phyloP scores from a whole-genome alignment of 2,329 filamentous ascomycete species.

The Stemphylium vesicarium region DNA sequence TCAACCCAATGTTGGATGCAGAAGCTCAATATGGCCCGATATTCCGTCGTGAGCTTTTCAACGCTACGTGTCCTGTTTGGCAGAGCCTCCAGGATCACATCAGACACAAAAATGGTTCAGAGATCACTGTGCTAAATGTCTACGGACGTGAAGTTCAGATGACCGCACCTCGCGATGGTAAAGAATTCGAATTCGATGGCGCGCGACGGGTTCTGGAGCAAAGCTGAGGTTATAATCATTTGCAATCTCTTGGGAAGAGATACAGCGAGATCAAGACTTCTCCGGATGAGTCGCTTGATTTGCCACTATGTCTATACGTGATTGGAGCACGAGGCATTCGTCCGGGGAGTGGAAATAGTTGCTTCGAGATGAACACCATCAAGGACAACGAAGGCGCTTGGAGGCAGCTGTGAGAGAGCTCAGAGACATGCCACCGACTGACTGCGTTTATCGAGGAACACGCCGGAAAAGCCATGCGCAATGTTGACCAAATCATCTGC shows the following conservation, averaged over 20 bases:
- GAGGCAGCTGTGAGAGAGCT: background rate
- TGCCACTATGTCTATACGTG: too few species aligned
- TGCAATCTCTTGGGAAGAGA: too few species aligned
- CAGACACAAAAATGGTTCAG: background rate
- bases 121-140: background rate
- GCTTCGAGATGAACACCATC: too few species aligned
- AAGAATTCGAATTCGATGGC: background rate
- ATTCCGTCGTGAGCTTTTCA: slow-evolving; percentile 13
- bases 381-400: too few species aligned
- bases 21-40: slow-evolving; percentile 5
- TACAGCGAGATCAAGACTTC: too few species aligned
- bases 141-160: too few species aligned
- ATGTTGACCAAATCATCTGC: background rate
- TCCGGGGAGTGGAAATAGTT: too few species aligned
- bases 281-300: too few species aligned
- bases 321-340: too few species aligned
- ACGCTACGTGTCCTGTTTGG: slow-evolving; percentile 4
- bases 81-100: background rate
- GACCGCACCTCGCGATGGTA: background rate
- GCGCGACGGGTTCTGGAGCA: too few species aligned
- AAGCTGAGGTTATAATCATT: too few species aligned
- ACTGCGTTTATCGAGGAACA: background rate
- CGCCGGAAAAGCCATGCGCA: background rate
- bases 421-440: background rate
- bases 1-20: slow-evolving; percentile 9